These are phyloP conservation scores for Dissophora globulifera DNA, from an alignment of 192 early-diverging fungal species.

Conservation along the genomic window DNA sequence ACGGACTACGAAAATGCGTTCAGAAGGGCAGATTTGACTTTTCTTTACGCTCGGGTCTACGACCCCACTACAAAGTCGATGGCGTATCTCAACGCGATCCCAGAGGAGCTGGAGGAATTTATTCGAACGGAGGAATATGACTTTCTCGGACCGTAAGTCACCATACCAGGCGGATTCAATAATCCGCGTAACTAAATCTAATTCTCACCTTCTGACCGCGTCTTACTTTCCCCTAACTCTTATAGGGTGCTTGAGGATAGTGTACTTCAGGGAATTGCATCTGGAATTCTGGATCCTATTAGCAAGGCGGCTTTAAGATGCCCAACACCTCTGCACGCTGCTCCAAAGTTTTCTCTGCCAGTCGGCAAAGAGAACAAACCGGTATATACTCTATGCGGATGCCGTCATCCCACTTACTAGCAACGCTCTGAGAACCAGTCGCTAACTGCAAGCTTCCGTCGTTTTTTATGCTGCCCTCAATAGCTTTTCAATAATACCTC, in stretches of 20 bases:
- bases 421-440: too few relatives aligned
- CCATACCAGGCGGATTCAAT: background rate
- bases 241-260: constrained; percentile 58
- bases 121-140: constrained; percentile 54
- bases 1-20: constrained; percentile 78
- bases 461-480: background rate
- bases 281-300: constrained; percentile 71
- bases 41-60: constrained; percentile 92
- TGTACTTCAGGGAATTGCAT: constrained; percentile 68
- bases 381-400: constrained; percentile 3
- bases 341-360: background rate
- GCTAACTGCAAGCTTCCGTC: background rate
- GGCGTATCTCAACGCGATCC: constrained; percentile 67
- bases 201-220: background rate
- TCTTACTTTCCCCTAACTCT: background rate
- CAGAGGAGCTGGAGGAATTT: constrained; percentile 47
- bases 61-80: constrained; percentile 66
- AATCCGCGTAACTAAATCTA: background rate
- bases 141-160: constrained; percentile 70
- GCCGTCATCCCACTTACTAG: background rate
- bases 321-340: background rate
- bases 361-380: constrained; percentile 35
- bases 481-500: background rate
- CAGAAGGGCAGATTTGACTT: constrained; percentile 83
- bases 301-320: constrained; percentile 58